Evolutionary conservation across 1,284 basidiomycete species (phyloP).

Genomic region (Trametes pubescens): DNA sequence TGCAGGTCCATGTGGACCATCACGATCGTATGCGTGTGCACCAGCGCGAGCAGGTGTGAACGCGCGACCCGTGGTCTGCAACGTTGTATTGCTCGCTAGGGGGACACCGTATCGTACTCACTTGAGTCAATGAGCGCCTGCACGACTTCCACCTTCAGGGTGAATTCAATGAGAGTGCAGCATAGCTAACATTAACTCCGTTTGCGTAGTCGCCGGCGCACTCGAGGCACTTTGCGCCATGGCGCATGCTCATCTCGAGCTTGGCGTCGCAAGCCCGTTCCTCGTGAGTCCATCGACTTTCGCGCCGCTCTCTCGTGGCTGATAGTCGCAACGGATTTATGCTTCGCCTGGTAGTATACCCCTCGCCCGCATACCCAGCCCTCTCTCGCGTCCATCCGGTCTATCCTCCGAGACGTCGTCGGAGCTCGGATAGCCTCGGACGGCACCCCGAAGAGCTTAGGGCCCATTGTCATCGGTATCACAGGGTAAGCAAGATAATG

Average conservation of each 20-base stretch:
- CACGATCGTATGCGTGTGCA: neutral
- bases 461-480: constrained; percentile 83
- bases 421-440: constrained; percentile 56
- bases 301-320: neutral
- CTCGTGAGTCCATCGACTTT: constrained; percentile 58
- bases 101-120: no score
- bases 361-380: constrained; percentile 82
- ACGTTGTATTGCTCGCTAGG: no score
- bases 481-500: constrained; percentile 69
- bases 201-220: constrained; percentile 76
- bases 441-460: constrained; percentile 70
- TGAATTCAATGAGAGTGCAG: neutral
- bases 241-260: constrained; percentile 79
- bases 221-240: constrained; percentile 83
- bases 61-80: no score
- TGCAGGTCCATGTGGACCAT: neutral
- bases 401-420: constrained; percentile 67
- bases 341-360: constrained; percentile 59
- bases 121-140: no score
- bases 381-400: constrained; percentile 65
- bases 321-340: neutral
- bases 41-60: no score
- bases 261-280: constrained; percentile 84
- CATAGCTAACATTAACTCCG: neutral
- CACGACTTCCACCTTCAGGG: no score